Conservation (phyloP, 2,329 filamentous ascomycete genomes). For the Leptographium galeiforme region DNA sequence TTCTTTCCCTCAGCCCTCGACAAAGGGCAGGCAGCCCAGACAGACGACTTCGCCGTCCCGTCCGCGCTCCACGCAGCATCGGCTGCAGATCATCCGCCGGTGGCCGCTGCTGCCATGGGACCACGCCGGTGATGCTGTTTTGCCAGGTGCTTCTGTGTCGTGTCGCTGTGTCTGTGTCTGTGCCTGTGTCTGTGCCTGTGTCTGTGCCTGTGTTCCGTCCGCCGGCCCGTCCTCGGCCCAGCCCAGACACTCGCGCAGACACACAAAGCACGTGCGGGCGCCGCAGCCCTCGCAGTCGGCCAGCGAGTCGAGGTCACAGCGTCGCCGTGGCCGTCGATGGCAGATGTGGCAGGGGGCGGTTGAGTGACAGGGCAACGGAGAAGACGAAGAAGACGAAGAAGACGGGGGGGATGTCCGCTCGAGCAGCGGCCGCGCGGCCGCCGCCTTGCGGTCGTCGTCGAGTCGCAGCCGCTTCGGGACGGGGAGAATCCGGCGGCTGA, state of each 20-base stretch:
- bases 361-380: neutral
- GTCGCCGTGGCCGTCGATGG: slow-evolving; percentile 49
- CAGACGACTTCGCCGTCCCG: slow-evolving; percentile 53
- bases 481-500: slow-evolving; percentile 3
- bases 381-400: neutral
- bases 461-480: slow-evolving; percentile 4
- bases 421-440: neutral
- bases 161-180: slow-evolving; percentile 5
- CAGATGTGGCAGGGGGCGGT: slow-evolving; percentile 50
- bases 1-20: slow-evolving; percentile 12
- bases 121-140: slow-evolving; percentile 15
- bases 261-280: slow-evolving; percentile 54
- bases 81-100: slow-evolving; percentile 46
- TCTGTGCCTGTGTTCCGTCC: slow-evolving; percentile 4
- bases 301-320: slow-evolving; percentile 52
- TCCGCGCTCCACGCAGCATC: slow-evolving; percentile 54
- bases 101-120: slow-evolving; percentile 27
- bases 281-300: slow-evolving; percentile 50
- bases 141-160: neutral
- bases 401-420: neutral
- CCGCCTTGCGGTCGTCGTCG: slow-evolving; percentile 1
- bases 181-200: slow-evolving; percentile 1
- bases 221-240: slow-evolving; percentile 18
- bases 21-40: slow-evolving; percentile 39
- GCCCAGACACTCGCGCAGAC: slow-evolving; percentile 48